phyloP scores from a whole-genome alignment of 225 moss, liverwort and hornwort genomes.

The Physcomitrium patens region DNA sequence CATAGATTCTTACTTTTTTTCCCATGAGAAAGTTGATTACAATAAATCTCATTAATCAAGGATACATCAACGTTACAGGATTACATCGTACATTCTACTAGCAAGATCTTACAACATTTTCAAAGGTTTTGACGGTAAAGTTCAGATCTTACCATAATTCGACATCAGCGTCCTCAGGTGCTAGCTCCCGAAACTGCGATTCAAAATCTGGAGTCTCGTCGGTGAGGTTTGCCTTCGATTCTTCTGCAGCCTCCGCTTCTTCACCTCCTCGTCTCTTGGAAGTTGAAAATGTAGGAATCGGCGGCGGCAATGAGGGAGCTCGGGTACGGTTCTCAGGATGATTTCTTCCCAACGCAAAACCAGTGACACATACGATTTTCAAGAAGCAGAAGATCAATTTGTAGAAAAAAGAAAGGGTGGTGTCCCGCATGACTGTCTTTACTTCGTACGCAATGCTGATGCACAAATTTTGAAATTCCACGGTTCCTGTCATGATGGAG shows the following conservation, averaged over 20 bases:
- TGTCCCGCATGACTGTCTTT: constrained; percentile 54
- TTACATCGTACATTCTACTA: neutral
- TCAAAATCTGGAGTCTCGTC: neutral
- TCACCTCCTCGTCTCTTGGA: constrained; percentile 29
- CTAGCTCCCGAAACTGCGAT: constrained; percentile 42
- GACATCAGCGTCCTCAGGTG: constrained; percentile 41
- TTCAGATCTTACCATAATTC: constrained; percentile 50
- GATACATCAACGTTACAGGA: neutral
- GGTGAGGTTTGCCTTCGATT: neutral
- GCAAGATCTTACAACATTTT: constrained; percentile 4
- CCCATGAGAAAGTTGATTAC: no score
- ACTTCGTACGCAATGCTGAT: constrained; percentile 57
- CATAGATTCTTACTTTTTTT: no score
- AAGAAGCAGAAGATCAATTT: constrained; percentile 54
- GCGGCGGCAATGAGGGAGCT: constrained; percentile 49
- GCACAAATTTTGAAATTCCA: constrained; percentile 54
- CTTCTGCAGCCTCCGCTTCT: constrained; percentile 9
- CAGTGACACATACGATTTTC: constrained; percentile 59
- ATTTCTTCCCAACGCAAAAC: constrained; percentile 54
- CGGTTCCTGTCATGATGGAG: constrained; percentile 54
- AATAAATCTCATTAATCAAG: no score
- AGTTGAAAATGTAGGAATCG: constrained; percentile 40
- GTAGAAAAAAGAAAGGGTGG: constrained; percentile 44
- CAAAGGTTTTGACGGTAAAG: constrained; percentile 19
- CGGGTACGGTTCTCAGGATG: constrained; percentile 50